Evolutionary conservation across 2,329 filamentous ascomycete species (phyloP), one percentile per base, ranked within the genome.

Genomic region (Exophiala alcalophila): DNA sequence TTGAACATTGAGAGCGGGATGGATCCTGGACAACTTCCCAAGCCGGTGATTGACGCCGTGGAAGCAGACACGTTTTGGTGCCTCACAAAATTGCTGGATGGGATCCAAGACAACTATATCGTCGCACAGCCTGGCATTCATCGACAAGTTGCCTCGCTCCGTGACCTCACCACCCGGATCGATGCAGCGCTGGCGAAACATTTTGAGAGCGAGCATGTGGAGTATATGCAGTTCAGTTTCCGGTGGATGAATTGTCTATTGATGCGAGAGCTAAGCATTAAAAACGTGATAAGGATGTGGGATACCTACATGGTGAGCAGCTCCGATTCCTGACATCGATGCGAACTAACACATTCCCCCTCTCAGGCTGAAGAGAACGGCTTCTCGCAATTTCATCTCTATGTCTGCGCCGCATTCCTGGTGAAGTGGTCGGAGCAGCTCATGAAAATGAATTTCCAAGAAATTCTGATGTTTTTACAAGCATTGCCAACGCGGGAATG

Each of bases 11-110:
- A 95, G 63, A 83, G 80, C 45, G 91, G 90, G 42, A 96, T 98
- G 89, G 92, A 98, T 63, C 92, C 92, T 0, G 92, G 91, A 1
- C 91, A 97, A 65, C 69, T 98, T 24, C 92, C 92, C 2, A 85
- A 82, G 62, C 77, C 88, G 24, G 94, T 98, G 5, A 71, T 98
- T 26, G 92, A 98, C 63, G 92, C 92, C 1, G 92, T 98, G 5
- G 92, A 98, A 67, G 92, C 92, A 5, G 92, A 98, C 68, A 88
- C 89, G 0, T 98, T 97, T 64, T 98, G 92, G 92, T 98, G 92
- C 65, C 72, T 98, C 48, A 96, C 92, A 0, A 98, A 98, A 65
- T 75, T 98, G 8, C 76, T 98, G n/a, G 92, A 98, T 62, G 92
- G 92, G 21, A 98, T 98, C 50, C 92, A 98, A 65, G 92, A 98